Conservation (phyloP, 257 asterid species). For the Agastache rugosa region DNA sequence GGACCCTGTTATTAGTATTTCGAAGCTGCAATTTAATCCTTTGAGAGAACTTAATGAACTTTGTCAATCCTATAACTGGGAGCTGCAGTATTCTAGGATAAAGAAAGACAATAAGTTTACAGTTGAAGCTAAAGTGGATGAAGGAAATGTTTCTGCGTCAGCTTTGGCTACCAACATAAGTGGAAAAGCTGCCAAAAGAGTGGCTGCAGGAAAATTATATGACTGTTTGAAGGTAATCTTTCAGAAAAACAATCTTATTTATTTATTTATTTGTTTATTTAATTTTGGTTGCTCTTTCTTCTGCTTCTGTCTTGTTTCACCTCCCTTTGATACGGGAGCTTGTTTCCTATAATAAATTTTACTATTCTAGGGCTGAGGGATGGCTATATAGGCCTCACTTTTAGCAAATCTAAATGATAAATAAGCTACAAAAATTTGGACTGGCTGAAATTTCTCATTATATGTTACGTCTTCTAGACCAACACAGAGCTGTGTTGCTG, state of each 20-base stretch:
- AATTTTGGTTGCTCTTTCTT: constrained; percentile 17
- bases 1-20: constrained; percentile 64
- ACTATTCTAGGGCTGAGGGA: background rate
- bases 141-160: constrained; percentile 39
- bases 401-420: constrained; percentile 9
- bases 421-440: constrained; percentile 3
- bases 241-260: background rate
- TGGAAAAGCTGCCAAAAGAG: constrained; percentile 62
- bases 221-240: constrained; percentile 67
- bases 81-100: constrained; percentile 45
- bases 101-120: constrained; percentile 55
- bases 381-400: constrained; percentile 12
- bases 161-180: constrained; percentile 57
- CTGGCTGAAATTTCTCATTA: constrained; percentile 10
- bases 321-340: constrained; percentile 15
- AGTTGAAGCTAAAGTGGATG: constrained; percentile 63
- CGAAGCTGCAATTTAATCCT: constrained; percentile 73
- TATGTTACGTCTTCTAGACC: constrained; percentile 21
- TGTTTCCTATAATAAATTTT: background rate
- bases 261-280: constrained; percentile 7
- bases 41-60: constrained; percentile 77
- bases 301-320: background rate
- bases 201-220: constrained; percentile 58
- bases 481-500: constrained; percentile 11
- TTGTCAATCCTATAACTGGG: constrained; percentile 72